A percentile compares a stretch with the other conserved stretches of the same genome.
Evolutionary conservation across 805 yeast species (phyloP).

Genomic region (Candida vartiovaarae): DNA sequence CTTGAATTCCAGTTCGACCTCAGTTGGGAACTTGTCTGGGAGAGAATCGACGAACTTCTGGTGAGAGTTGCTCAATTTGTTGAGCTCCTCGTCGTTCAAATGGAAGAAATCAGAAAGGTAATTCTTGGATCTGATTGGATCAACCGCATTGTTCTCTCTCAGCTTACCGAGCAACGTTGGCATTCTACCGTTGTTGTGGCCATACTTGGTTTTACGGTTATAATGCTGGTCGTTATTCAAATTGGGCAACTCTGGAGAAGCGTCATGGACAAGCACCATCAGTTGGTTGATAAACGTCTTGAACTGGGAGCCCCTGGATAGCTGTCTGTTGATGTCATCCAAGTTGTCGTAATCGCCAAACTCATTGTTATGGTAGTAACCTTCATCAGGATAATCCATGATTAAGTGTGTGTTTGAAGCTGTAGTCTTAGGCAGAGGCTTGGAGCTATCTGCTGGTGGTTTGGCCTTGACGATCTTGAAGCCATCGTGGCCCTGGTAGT

Average conservation of each 20-base stretch:
- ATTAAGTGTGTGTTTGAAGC: constrained; percentile 8
- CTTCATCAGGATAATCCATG: constrained; percentile 13
- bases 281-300: constrained; percentile 17
- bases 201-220: constrained; percentile 10
- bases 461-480: neutral
- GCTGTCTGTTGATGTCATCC: constrained; percentile 7
- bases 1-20: constrained; percentile 25
- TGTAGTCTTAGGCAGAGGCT: constrained; percentile 1
- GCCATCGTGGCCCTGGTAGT: too few species aligned
- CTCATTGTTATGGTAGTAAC: constrained; percentile 7
- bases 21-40: constrained; percentile 35
- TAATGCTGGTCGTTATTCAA: constrained; percentile 22
- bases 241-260: constrained; percentile 12
- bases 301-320: constrained; percentile 7
- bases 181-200: constrained; percentile 11
- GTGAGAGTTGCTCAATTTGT: constrained; percentile 15
- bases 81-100: constrained; percentile 11
- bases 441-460: constrained; percentile 6
- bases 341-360: constrained; percentile 8
- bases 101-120: constrained; percentile 16
- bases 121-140: constrained; percentile 21
- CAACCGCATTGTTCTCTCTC: constrained; percentile 19
- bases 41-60: constrained; percentile 22
- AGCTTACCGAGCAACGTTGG: constrained; percentile 21
- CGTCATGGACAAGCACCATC: constrained; percentile 7